Evolutionary conservation across 2,329 filamentous ascomycete species (phyloP).

Genomic region (Colletotrichum tofieldiae): DNA sequence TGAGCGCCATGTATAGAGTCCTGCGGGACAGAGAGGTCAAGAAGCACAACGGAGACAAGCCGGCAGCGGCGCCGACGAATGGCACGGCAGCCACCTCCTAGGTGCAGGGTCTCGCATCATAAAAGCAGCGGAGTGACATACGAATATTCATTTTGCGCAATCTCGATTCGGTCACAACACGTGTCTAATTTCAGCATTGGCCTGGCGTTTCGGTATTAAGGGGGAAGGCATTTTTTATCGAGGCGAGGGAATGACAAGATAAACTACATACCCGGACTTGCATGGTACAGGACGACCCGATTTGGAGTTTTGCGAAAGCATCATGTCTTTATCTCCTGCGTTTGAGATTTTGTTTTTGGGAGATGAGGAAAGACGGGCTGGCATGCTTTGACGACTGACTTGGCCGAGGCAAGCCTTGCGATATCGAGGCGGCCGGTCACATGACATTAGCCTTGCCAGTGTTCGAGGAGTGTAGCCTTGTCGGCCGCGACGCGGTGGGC

Average conservation of each 20-base stretch:
- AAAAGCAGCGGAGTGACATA: conserved; percentile 26
- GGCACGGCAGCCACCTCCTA: conserved; percentile 42
- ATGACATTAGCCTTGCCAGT: conserved; percentile 32
- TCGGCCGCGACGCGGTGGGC: conserved; percentile 19
- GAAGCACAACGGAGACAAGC: conserved; percentile 37
- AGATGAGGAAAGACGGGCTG: conserved; percentile 3
- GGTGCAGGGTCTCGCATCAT: conserved; percentile 30
- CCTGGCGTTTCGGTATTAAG: conserved; percentile 43
- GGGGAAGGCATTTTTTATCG: conserved; percentile 38
- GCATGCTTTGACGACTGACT: conserved; percentile 12
- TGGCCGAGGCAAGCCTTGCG: background rate
- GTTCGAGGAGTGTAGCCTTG: conserved; percentile 19
- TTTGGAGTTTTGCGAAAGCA: conserved; percentile 44
- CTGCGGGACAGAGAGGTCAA: conserved; percentile 54
- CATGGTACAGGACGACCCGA: conserved; percentile 44
- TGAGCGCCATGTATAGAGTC: conserved; percentile 63
- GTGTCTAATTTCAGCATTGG: conserved; percentile 43
- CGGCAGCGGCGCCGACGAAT: conserved; percentile 36
- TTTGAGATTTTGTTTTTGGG: conserved; percentile 18
- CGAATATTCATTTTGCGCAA: conserved; percentile 25
- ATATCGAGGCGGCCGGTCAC: conserved; percentile 25
- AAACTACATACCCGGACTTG: conserved; percentile 45
- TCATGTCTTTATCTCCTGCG: conserved; percentile 31
- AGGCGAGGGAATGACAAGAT: conserved; percentile 45
- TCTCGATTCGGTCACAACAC: conserved; percentile 36